A percentile compares a stretch with the other conserved stretches of the same genome.
phyloP scores from a whole-genome alignment of 75 land plant species.

The Gnetum montanum region DNA sequence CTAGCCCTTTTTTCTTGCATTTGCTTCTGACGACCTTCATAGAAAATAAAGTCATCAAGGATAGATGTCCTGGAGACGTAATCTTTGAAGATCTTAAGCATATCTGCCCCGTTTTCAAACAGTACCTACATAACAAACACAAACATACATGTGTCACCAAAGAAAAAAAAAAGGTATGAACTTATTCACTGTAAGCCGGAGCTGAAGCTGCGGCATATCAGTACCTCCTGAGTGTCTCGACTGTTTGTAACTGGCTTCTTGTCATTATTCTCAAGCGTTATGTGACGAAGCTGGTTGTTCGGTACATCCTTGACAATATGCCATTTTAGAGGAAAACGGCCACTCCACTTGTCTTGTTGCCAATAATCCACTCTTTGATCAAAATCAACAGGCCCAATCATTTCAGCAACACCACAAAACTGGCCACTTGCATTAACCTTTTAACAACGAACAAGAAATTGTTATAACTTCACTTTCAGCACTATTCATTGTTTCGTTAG shows the following conservation, averaged over 20 bases:
- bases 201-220: not conserved
- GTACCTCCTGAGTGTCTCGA: slow-evolving; percentile 49
- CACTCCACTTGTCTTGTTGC: slow-evolving; percentile 80
- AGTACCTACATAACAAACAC: slow-evolving; percentile 27
- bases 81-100: slow-evolving; percentile 59
- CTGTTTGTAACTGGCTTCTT: slow-evolving; percentile 66
- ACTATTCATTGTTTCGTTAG: not conserved
- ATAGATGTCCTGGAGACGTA: slow-evolving; percentile 43
- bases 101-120: slow-evolving; percentile 42
- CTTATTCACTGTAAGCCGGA: not conserved
- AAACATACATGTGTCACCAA: not conserved
- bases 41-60: slow-evolving; percentile 60
- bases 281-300: slow-evolving; percentile 53
- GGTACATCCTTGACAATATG: slow-evolving; percentile 71
- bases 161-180: not conserved
- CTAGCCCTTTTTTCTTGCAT: slow-evolving; percentile 39
- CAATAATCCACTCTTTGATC: slow-evolving; percentile 51
- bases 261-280: slow-evolving; percentile 59
- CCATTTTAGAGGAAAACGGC: slow-evolving; percentile 57
- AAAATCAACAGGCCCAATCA: slow-evolving; percentile 61
- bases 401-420: slow-evolving; percentile 67
- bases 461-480: not conserved
- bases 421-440: slow-evolving; percentile 74
- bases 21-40: slow-evolving; percentile 49
- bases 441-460: slow-evolving; percentile 1